Conservation (phyloP, 257 asterid species). For the Lycium barbarum region DNA sequence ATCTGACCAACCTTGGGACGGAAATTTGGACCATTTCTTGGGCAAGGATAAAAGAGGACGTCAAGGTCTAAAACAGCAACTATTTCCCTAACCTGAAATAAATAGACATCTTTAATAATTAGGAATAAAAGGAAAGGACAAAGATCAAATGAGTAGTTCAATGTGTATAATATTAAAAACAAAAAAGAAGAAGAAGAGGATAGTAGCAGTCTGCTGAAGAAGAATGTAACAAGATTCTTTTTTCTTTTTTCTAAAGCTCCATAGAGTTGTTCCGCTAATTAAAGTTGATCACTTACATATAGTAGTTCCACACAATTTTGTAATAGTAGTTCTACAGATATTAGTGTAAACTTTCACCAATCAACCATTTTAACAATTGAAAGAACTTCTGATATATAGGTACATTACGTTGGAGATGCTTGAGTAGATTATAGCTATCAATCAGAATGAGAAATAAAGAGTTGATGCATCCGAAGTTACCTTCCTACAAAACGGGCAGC, state of each 20-base stretch:
- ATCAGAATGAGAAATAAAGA: not conserved
- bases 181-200: not conserved
- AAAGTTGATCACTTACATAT: not conserved
- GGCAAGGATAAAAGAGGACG: conserved; percentile 90
- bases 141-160: conserved; percentile 15
- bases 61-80: conserved; percentile 88
- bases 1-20: conserved; percentile 78
- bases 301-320: not conserved
- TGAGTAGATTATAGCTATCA: not conserved
- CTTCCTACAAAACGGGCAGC: conserved; percentile 98
- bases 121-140: not conserved
- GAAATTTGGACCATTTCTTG: conserved; percentile 86
- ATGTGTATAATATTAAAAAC: not conserved
- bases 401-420: not conserved
- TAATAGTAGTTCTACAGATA: not conserved
- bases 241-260: not conserved
- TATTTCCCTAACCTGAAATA: conserved; percentile 85
- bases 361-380: not conserved
- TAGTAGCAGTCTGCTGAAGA: not conserved
- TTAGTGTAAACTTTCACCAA: not conserved
- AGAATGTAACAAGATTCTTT: not conserved
- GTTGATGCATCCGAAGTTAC: conserved; percentile 45
- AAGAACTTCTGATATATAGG: not conserved
- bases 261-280: not conserved
- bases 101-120: not conserved